A percentile compares a stretch with the other conserved stretches of the same genome.
These are phyloP conservation scores for Phytophthora ohioensis DNA, from an alignment of 352 stramenopile species.

Conservation along the genomic window DNA sequence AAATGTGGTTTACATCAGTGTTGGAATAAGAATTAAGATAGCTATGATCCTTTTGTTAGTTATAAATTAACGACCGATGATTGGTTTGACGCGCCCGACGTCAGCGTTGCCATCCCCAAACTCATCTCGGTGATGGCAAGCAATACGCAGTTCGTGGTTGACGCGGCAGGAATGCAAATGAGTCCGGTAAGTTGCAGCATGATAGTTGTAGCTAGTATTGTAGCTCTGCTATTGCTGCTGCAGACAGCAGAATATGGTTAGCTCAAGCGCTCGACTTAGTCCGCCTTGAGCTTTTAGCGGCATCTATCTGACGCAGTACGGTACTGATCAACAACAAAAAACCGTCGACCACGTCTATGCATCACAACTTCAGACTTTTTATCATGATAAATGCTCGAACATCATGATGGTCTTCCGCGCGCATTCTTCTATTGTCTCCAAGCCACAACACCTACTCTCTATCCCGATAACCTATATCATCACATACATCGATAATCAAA, in stretches of 20 bases:
- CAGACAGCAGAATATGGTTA: not conserved
- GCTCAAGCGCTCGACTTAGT: conserved; percentile 6
- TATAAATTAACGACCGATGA: conserved; percentile 2
- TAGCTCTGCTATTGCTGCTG: not conserved
- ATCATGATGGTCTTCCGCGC: not conserved
- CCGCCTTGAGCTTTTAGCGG: not conserved
- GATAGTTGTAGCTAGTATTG: not conserved
- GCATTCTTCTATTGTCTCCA: not conserved
- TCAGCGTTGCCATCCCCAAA: not conserved
- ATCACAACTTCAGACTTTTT: not conserved
- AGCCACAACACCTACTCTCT: conserved; percentile 5
- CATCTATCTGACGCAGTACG: not conserved
- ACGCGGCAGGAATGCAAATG: not conserved
- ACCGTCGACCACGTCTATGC: conserved; percentile 11
- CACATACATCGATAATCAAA: not conserved
- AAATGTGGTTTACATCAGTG: not conserved
- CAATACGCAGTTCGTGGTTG: conserved; percentile 1
- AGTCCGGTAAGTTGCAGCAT: not conserved
- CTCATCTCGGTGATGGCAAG: conserved; percentile 10
- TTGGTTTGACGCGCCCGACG: conserved; percentile 21
- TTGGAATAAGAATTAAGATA: not conserved
- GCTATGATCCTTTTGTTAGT: not conserved
- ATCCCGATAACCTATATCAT: not conserved
- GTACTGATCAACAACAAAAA: conserved; percentile 13
- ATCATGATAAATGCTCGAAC: conserved; percentile 5